A percentile compares a stretch with the other conserved stretches of the same genome.
Conservation (phyloP, 768 basidiomycete genomes). For the Cytidiella melzeri region DNA sequence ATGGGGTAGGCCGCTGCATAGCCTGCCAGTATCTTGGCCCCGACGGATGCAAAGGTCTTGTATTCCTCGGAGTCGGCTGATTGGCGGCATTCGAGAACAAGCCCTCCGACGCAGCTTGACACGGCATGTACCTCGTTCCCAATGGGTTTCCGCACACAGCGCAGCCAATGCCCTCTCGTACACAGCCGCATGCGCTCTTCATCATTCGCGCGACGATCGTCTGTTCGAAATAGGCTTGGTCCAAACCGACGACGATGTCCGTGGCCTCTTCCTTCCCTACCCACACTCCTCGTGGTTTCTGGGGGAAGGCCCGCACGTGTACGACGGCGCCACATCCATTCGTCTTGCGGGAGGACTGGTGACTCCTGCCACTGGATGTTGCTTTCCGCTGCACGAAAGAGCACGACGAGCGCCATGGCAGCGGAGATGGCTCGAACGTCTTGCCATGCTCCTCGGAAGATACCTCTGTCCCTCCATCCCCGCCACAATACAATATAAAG, state of each 20-base stretch:
- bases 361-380: slow-evolving; percentile 11
- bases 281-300: slow-evolving; percentile 50
- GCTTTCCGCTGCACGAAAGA: slow-evolving; percentile 5
- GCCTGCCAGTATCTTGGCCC: slow-evolving; percentile 26
- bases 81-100: slow-evolving; percentile 37
- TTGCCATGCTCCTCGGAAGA: slow-evolving; percentile 5
- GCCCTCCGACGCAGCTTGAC: slow-evolving; percentile 48
- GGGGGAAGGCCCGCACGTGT: slow-evolving; percentile 49
- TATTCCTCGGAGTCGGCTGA: slow-evolving; percentile 27
- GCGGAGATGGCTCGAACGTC: slow-evolving; percentile 29
- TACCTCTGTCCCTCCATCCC: slow-evolving; percentile 7
- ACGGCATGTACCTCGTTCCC: slow-evolving; percentile 56
- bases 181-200: slow-evolving; percentile 56
- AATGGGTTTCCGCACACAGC: slow-evolving; percentile 60
- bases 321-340: slow-evolving; percentile 64
- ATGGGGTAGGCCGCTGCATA: slow-evolving; percentile 10
- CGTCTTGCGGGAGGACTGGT: slow-evolving; percentile 21
- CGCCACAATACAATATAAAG: slow-evolving; percentile 40
- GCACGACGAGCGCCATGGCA: slow-evolving; percentile 17
- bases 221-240: slow-evolving; percentile 53
- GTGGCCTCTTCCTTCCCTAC: slow-evolving; percentile 48
- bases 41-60: slow-evolving; percentile 15
- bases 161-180: slow-evolving; percentile 65
- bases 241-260: slow-evolving; percentile 48
- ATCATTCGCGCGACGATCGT: slow-evolving; percentile 42